Percentiles rank a stretch among this genome's conserved stretches.
Conservation (phyloP, 2,329 filamentous ascomycete genomes). For the Plenodomus biglobosus region DNA sequence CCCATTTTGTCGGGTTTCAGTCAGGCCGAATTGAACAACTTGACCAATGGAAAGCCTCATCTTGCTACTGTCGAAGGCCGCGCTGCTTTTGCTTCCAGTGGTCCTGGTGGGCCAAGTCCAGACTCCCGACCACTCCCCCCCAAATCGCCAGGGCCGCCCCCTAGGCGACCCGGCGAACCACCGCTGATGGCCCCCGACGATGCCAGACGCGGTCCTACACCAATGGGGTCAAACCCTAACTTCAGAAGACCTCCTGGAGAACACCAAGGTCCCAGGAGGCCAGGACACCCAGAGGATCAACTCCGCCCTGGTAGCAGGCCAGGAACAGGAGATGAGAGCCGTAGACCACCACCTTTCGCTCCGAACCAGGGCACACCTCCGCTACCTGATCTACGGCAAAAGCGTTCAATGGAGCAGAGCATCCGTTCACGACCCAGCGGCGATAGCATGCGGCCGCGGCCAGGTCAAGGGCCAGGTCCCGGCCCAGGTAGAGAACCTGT, state of each 20-base stretch:
- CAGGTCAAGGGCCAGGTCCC: constrained; percentile 33
- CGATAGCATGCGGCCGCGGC: constrained; percentile 40
- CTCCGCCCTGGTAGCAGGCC: constrained; percentile 25
- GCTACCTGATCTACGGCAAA: constrained; percentile 32
- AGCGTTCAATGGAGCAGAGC: constrained; percentile 39
- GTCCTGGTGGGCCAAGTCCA: constrained; percentile 11
- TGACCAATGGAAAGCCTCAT: constrained; percentile 59
- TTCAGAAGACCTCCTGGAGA: constrained; percentile 28
- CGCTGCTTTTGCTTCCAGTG: constrained; percentile 13
- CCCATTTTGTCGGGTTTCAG: constrained; percentile 85
- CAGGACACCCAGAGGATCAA: constrained; percentile 22
- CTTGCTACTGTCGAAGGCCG: constrained; percentile 34
- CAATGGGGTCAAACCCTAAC: constrained; percentile 18
- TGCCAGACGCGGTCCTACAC: constrained; percentile 15
- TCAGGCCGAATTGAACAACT: constrained; percentile 71
- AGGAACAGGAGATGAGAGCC: constrained; percentile 33
- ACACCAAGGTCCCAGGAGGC: constrained; percentile 20
- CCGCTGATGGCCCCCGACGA: constrained; percentile 16
- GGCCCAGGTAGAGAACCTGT: constrained; percentile 36
- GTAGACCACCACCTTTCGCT: constrained; percentile 27
- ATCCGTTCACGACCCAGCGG: constrained; percentile 40
- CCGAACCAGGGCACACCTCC: constrained; percentile 27
- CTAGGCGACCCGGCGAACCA: constrained; percentile 23
- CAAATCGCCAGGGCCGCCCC: constrained; percentile 25
- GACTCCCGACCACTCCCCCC: constrained; percentile 24